These are phyloP conservation scores for Candida nemodendra DNA, from an alignment of 805 yeast species.

Conservation along the genomic window DNA sequence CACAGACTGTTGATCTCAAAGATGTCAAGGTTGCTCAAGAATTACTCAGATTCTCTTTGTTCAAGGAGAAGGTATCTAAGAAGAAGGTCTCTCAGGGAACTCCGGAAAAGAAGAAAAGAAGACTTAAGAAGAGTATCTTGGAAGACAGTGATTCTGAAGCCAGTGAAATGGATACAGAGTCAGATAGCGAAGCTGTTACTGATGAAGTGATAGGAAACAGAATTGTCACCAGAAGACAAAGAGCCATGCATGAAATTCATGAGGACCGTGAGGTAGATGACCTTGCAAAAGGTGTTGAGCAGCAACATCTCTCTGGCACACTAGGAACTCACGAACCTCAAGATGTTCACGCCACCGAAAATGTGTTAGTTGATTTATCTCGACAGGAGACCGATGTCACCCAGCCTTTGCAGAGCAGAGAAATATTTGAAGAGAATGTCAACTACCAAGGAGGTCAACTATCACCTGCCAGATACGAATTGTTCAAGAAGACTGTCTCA, in stretches of 20 bases:
- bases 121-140: constrained; percentile 5
- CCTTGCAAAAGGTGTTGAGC: constrained; percentile 25
- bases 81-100: constrained; percentile 32
- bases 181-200: constrained; percentile 20
- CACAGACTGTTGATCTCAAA: constrained; percentile 64
- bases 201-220: constrained; percentile 19
- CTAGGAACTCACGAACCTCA: constrained; percentile 7
- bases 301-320: constrained; percentile 16
- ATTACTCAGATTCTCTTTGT: constrained; percentile 78
- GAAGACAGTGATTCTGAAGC: constrained; percentile 9
- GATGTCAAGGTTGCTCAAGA: constrained; percentile 89
- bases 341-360: constrained; percentile 1
- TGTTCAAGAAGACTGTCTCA: constrained; percentile 47
- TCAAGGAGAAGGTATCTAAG: constrained; percentile 56
- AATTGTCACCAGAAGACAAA: constrained; percentile 20
- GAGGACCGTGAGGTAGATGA: constrained; percentile 27
- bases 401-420: constrained; percentile 17
- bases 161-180: constrained; percentile 26
- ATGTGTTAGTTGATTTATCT: not conserved
- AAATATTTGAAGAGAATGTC: constrained; percentile 15
- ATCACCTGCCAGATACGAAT: constrained; percentile 49
- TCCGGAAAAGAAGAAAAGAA: constrained; percentile 39
- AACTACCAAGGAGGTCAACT: constrained; percentile 35
- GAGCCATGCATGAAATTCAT: constrained; percentile 24
- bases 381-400: constrained; percentile 8